These are phyloP conservation scores for Linnemannia elongata DNA, from an alignment of 192 early-diverging fungal species.

Conservation along the genomic window DNA sequence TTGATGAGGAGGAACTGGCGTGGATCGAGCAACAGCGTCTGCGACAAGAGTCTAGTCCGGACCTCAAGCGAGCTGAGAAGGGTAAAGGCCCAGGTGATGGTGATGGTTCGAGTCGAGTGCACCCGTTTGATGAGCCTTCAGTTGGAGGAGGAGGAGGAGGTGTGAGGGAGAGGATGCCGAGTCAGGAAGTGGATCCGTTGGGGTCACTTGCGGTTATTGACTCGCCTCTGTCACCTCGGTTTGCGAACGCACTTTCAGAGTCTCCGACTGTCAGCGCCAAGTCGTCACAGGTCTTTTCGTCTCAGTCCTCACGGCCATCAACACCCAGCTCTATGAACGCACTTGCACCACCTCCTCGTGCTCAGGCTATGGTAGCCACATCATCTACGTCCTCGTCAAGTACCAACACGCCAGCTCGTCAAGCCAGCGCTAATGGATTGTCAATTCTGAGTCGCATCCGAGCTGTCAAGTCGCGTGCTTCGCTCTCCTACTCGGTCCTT, in stretches of 20 bases:
- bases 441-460: conserved; percentile 16
- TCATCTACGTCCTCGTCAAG: not conserved
- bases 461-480: conserved; percentile 37
- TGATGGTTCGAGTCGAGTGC: not conserved
- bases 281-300: not conserved
- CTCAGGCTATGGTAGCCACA: not conserved
- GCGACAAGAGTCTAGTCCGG: not conserved
- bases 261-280: not conserved
- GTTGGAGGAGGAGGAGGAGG: not conserved
- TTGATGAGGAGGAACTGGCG: not conserved
- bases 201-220: not conserved
- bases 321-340: not conserved
- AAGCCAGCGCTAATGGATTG: not conserved
- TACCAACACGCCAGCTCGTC: not conserved
- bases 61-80: not conserved
- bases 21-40: not conserved
- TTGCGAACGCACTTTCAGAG: not conserved
- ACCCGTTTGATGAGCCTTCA: not conserved
- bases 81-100: not conserved
- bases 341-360: not conserved
- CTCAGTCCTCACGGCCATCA: too few species aligned
- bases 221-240: not conserved
- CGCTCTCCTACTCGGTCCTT: conserved; percentile 25
- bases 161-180: not conserved
- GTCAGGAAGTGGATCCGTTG: not conserved